Evolutionary conservation across 768 basidiomycete genomes (phyloP).

Genomic region (Rhizopogon vesiculosus): DNA sequence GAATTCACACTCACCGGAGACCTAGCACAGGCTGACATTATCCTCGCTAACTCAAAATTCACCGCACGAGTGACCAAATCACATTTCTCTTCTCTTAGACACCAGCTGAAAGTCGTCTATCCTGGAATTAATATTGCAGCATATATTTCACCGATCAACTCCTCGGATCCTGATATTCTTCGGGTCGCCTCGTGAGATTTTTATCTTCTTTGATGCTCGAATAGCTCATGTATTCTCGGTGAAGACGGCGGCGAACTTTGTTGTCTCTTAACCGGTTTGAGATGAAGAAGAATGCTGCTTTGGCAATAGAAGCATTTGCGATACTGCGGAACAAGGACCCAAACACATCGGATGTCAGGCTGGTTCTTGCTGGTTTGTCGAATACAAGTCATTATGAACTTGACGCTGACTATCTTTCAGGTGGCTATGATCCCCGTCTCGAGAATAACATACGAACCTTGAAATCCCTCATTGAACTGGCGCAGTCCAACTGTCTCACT

Average conservation of each 20-base stretch:
- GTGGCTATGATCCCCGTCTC: slow-evolving; percentile 87
- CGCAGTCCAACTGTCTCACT: slow-evolving; percentile 41
- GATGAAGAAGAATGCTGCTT: slow-evolving; percentile 83
- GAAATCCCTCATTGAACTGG: slow-evolving; percentile 45
- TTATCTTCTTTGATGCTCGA: neutral
- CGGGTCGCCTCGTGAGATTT: slow-evolving; percentile 53
- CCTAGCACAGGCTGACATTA: slow-evolving; percentile 81
- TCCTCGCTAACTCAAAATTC: slow-evolving; percentile 89
- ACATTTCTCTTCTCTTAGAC: slow-evolving; percentile 66
- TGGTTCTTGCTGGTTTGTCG: slow-evolving; percentile 66
- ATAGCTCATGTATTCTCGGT: slow-evolving; percentile 26
- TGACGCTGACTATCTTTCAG: slow-evolving; percentile 30
- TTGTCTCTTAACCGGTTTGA: slow-evolving; percentile 94
- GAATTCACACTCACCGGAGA: neutral
- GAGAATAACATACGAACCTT: slow-evolving; percentile 80
- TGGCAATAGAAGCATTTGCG: slow-evolving; percentile 81
- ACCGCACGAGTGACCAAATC: slow-evolving; percentile 76
- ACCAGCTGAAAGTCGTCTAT: slow-evolving; percentile 77
- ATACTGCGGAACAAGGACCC: slow-evolving; percentile 33
- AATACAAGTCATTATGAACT: neutral
- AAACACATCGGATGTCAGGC: slow-evolving; percentile 40
- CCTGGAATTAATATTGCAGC: slow-evolving; percentile 86
- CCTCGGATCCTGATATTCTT: slow-evolving; percentile 44
- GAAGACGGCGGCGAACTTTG: slow-evolving; percentile 58
- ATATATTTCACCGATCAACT: slow-evolving; percentile 48